Conservation (phyloP, 2,329 filamentous ascomycete genomes). For the Xylaria sp. region DNA sequence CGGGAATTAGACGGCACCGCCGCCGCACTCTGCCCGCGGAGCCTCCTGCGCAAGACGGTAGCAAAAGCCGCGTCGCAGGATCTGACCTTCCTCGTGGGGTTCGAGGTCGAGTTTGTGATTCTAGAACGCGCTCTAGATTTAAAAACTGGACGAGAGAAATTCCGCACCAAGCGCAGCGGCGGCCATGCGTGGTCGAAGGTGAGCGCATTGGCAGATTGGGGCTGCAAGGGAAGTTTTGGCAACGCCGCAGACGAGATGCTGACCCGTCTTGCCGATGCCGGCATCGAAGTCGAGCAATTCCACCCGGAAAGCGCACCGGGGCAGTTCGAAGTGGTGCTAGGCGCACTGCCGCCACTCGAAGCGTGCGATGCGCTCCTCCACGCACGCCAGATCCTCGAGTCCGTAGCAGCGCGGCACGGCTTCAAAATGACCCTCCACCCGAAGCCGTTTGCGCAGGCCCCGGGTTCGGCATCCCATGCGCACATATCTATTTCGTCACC, state of each 20-base stretch:
- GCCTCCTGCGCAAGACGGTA: slow-evolving; percentile 67
- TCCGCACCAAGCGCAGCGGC: slow-evolving; percentile 60
- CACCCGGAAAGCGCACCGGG: slow-evolving; percentile 79
- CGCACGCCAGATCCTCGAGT: slow-evolving; percentile 74
- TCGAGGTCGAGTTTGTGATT: slow-evolving; percentile 67
- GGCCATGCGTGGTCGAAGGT: slow-evolving; percentile 79
- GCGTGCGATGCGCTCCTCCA: slow-evolving; percentile 79
- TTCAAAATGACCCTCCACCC: slow-evolving; percentile 77
- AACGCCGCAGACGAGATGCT: slow-evolving; percentile 74
- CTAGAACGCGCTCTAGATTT: too few species aligned
- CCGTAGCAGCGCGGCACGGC: slow-evolving; percentile 69
- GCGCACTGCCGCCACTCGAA: slow-evolving; percentile 69
- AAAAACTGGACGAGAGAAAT: slow-evolving; percentile 51
- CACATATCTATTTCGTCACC: slow-evolving; percentile 73
- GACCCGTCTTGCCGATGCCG: slow-evolving; percentile 67
- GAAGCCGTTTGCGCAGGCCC: slow-evolving; percentile 68
- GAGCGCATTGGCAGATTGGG: slow-evolving; percentile 69
- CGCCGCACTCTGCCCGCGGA: slow-evolving; percentile 71
- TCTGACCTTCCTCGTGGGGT: slow-evolving; percentile 74
- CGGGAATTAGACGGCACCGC: slow-evolving; percentile 63
- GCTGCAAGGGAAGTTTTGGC: slow-evolving; percentile 54
- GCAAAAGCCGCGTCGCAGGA: slow-evolving; percentile 62
- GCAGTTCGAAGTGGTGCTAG: slow-evolving; percentile 81
- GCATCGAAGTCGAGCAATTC: slow-evolving; percentile 76
- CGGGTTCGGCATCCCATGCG: slow-evolving; percentile 74